phyloP scores from a whole-genome alignment of 1,139 yeast genomes.

The Lizanozyma gosingica region DNA sequence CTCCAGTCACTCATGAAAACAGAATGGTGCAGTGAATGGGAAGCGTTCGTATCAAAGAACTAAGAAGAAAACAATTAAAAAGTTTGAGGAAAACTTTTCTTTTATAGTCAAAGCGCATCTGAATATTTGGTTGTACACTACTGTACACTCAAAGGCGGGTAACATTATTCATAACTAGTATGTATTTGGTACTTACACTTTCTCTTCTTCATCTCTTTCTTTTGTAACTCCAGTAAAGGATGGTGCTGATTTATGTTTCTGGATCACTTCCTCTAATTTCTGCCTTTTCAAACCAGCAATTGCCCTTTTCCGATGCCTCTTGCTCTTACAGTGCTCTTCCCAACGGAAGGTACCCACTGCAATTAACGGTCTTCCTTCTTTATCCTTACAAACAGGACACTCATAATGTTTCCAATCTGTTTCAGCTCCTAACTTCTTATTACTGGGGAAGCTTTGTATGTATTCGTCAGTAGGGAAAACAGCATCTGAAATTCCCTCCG shows the following conservation, averaged over 20 bases:
- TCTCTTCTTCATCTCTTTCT: no score
- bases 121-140: not conserved
- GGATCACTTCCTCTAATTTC: no score
- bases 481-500: conserved; percentile 30
- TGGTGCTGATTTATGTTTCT: no score
- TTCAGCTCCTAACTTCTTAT: conserved; percentile 27
- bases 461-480: conserved; percentile 16
- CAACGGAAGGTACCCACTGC: conserved; percentile 71
- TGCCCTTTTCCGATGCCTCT: conserved; percentile 41
- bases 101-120: not conserved
- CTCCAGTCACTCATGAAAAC: conserved; percentile 18
- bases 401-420: conserved; percentile 59
- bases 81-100: not conserved
- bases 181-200: no score
- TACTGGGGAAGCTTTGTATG: conserved; percentile 19
- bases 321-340: conserved; percentile 57
- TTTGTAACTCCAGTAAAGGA: no score
- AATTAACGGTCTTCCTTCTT: conserved; percentile 45
- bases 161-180: no score
- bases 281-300: conserved; percentile 6
- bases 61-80: conserved; percentile 4
- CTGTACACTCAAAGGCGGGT: no score
- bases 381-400: conserved; percentile 62
- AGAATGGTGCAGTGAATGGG: conserved; percentile 19
- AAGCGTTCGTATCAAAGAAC: conserved; percentile 17